phyloP scores from a whole-genome alignment of 345 rosid genomes.

The Citrus trifoliata region DNA sequence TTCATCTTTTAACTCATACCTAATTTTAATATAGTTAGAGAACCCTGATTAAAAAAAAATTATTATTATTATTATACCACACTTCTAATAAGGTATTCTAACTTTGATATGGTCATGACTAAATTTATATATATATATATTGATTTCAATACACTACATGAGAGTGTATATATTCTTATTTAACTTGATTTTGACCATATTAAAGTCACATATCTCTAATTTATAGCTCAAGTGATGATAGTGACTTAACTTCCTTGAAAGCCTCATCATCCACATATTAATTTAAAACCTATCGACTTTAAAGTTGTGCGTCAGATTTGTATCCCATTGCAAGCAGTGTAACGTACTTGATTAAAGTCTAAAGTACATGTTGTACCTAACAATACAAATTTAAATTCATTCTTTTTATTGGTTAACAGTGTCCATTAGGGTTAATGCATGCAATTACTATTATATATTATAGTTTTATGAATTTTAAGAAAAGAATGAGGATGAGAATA shows the following conservation, averaged over 20 bases:
- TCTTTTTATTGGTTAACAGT: not conserved
- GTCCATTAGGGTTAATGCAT: not conserved
- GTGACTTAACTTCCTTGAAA: not conserved
- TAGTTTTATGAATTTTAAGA: not conserved
- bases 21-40: no score
- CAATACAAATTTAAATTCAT: not conserved
- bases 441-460: not conserved
- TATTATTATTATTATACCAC: no score
- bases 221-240: not conserved
- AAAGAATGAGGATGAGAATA: no score
- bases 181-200: no score
- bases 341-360: not conserved
- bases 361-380: not conserved
- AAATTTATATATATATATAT: no score
- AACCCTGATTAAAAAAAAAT: no score
- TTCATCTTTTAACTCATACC: fast-evolving
- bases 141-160: no score
- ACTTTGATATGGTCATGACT: no score
- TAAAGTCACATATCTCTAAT: no score
- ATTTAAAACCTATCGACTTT: not conserved
- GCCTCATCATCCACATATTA: not conserved
- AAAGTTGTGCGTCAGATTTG: conserved; percentile 13
- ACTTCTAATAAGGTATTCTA: no score
- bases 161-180: no score
- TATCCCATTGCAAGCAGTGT: conserved; percentile 9